Evolutionary conservation across 768 basidiomycete species (phyloP), one percentile per base, ranked within the genome.

Genomic region (Suillus subluteus): DNA sequence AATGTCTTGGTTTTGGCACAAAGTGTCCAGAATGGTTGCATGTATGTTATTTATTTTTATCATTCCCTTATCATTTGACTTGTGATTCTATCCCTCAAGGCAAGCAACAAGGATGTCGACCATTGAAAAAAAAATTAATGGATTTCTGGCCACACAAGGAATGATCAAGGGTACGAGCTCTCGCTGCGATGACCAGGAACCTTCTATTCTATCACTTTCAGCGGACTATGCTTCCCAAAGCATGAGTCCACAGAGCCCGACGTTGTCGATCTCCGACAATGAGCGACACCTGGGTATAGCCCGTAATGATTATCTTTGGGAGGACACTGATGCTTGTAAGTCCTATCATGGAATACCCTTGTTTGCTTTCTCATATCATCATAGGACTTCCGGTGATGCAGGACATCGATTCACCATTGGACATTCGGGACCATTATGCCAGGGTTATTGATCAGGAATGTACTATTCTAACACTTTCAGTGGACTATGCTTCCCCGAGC

Each of bases 21-120:
- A 94, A 94, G 74, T 89, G 92, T 62, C 92, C 92, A 6, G 92
- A 94, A 13, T 94, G 91, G 91, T 80, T 95, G 70, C 85, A 91
- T 79, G 92, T 94, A 73, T 43, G 66, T n/a, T 40, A 58, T n/a
- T 48, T n/a, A 52, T 66, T 6, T 50, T 23, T 63, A n/a, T 23
- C 2, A 9, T 32, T 58, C 18, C 8, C 41, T 62, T 62, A 30
- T 35, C 64, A 26, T 55, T 30, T 59, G 23, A 58, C 72, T 70
- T 64, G n/a, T n/a, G n/a, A 73, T 65, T 58, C 18, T 44, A 64
- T 37, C 70, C 30, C 70, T n/a, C 32, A n/a, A 94, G 92, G 90
- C 92, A 75, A 87, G n/a, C n/a, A n/a, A n/a, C n/a, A n/a, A 81
- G 71, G 84, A 86, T 68, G 89, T 84, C 43, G 85, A 86, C 67